Evolutionary conservation across 179 eudicot genomes (phyloP).

Genomic region (Corrigiola litoralis): DNA sequence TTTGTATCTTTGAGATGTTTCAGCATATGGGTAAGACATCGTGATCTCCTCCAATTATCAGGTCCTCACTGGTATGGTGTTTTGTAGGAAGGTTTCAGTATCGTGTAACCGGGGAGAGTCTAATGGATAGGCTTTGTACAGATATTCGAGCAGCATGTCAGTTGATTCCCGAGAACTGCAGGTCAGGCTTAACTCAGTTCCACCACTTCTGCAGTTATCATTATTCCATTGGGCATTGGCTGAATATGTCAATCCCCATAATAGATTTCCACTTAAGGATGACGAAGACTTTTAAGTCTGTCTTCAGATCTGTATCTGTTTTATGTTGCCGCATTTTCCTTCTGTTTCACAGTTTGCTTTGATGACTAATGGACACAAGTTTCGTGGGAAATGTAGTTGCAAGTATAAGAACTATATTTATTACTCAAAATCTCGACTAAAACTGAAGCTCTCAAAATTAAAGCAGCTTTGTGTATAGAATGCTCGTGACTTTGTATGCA

Average conservation of each 20-base stretch:
- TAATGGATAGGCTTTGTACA: conserved; percentile 70
- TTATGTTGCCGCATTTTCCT: neutral
- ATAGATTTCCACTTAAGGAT: neutral
- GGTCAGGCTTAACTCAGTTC: conserved; percentile 9
- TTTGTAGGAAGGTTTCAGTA: conserved; percentile 62
- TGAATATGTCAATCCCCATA: neutral
- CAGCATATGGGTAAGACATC: neutral
- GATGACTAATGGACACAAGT: neutral
- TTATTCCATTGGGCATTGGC: neutral
- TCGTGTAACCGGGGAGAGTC: conserved; percentile 68
- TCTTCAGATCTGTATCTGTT: neutral
- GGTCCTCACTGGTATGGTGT: neutral
- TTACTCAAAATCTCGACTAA: too few relatives aligned
- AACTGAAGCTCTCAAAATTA: neutral
- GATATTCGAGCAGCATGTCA: conserved; percentile 53
- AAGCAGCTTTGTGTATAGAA: too few relatives aligned
- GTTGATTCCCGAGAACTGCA: conserved; percentile 33
- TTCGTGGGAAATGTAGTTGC: neutral
- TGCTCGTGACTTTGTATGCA: too few relatives aligned
- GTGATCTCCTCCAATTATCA: neutral
- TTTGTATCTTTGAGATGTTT: too few relatives aligned
- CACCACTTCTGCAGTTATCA: neutral
- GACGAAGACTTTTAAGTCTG: too few relatives aligned
- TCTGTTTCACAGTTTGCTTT: neutral
- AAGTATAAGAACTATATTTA: too few relatives aligned